A percentile compares a stretch with the other conserved stretches of the same genome.
Conservation (phyloP, 2,329 filamentous ascomycete genomes). For the Aspergillus terreus region DNA sequence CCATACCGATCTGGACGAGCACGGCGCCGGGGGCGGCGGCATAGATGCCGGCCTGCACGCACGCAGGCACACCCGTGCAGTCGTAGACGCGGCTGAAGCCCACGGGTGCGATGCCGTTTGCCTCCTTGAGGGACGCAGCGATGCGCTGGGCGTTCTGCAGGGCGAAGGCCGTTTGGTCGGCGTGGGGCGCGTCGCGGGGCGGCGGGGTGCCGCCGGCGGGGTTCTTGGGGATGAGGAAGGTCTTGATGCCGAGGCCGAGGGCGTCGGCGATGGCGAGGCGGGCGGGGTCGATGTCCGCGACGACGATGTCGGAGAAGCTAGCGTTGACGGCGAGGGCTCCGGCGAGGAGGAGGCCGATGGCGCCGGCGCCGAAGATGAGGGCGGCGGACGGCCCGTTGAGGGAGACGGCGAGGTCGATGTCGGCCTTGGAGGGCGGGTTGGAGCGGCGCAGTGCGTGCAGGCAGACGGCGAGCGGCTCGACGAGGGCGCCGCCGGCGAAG, state of each 20-base stretch:
- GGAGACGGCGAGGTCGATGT: constrained; percentile 39
- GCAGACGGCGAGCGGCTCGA: constrained; percentile 60
- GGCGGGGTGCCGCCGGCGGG: constrained; percentile 25
- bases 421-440: constrained; percentile 39
- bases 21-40: constrained; percentile 48
- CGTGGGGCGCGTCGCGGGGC: constrained; percentile 26
- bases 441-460: constrained; percentile 58
- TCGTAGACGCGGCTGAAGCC: constrained; percentile 46
- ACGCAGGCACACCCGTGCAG: constrained; percentile 44
- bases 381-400: constrained; percentile 44
- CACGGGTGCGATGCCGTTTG: constrained; percentile 17
- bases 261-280: constrained; percentile 53
- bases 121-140: constrained; percentile 28
- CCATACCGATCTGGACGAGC: constrained; percentile 56
- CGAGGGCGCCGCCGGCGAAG: constrained; percentile 54
- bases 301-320: constrained; percentile 53
- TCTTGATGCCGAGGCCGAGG: constrained; percentile 34
- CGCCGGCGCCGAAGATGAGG: constrained; percentile 59
- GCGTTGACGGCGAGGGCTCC: constrained; percentile 54
- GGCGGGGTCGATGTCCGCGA: constrained; percentile 59
- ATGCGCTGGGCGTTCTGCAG: constrained; percentile 34
- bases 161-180: constrained; percentile 31
- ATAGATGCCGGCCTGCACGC: constrained; percentile 45
- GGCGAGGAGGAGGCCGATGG: constrained; percentile 58
- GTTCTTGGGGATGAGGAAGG: constrained; percentile 30